Conservation (phyloP, 1,139 yeast species). For the Saccharomycopsis phalli region DNA sequence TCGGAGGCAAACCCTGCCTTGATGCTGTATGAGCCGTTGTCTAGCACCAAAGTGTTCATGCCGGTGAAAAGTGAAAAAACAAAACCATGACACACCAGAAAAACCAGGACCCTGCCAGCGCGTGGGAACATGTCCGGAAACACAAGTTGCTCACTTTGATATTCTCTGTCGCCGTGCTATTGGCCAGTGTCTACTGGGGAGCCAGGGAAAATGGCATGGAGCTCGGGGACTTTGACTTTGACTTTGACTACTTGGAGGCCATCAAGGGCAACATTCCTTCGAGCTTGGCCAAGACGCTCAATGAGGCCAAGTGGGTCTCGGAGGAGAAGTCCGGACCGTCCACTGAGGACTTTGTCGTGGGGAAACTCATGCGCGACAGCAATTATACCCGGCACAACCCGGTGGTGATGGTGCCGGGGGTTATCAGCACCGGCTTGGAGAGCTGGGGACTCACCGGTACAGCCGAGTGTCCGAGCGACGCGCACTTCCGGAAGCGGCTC, state of each 20-base stretch:
- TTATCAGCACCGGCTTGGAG: constrained; percentile 89
- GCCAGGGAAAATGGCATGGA: constrained; percentile 19
- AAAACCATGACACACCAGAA: too few relatives aligned
- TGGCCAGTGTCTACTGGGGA: constrained; percentile 15
- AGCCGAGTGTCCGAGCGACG: constrained; percentile 71
- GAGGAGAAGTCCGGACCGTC: constrained; percentile 38
- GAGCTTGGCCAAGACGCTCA: constrained; percentile 50
- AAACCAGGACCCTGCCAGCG: too few relatives aligned
- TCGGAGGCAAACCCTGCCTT: constrained; percentile 58
- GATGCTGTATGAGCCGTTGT: constrained; percentile 81
- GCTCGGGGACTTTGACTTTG: constrained; percentile 14
- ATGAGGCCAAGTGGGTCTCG: constrained; percentile 29
- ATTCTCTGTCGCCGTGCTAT: constrained; percentile 12
- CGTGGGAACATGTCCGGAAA: too few relatives aligned
- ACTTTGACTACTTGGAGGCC: constrained; percentile 35
- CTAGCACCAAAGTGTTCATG: constrained; percentile 41
- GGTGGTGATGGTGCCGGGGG: constrained; percentile 92
- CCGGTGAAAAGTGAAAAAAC: too few relatives aligned
- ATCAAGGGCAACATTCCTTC: constrained; percentile 66
- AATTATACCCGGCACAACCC: constrained; percentile 56
- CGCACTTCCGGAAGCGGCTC: constrained; percentile 79
- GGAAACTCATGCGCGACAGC: constrained; percentile 50
- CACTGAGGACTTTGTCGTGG: constrained; percentile 84
- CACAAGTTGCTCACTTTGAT: too few relatives aligned
- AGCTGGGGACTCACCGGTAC: constrained; percentile 79